Base-by-base conservation (phyloP, 345 rosid species). In the Anacardium occidentale region DNA sequence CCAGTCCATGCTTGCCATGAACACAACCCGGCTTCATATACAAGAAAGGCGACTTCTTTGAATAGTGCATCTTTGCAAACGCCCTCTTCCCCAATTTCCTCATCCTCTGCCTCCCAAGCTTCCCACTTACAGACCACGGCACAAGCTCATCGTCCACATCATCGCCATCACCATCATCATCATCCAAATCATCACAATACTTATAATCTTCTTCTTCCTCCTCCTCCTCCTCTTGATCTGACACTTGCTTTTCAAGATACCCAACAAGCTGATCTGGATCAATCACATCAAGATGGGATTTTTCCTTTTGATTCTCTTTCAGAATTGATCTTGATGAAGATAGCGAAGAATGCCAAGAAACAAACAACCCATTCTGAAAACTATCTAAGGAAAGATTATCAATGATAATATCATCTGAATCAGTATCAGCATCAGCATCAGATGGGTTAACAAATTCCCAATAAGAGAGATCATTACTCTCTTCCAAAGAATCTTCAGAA, bases 1-100 rank as follows among this genome's bases (percentile, higher is more conserved):
- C 89, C 61, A 83, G 56, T 14, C 86, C 85, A 69, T 87, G 85
- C 79, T 89, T 87, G 3, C 90, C 88, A 66, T 22, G 83, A 29
- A 86, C 76, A 68, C 87, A 84, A 10, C 89, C 93, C 21, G 83
- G 79, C 72, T 85, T 85, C 67, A 79, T 66, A 42, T 64, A 70
- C 7, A 52, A 34, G 42, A 53, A 72, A 13, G 83, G 84, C 14
- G 75, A 58, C 72, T 67, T 76, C 73, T 78, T 81, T 10, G 81
- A 71, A 40, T 20, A 59, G 40, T 50, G 53, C 83, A 78, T 83
- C 74, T 77, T 86, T 3, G 81, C 62, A 67, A 69, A 84, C 0
- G 57, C 74, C 71, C 85, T 82, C 71, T 82, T 86, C 69, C 90
- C 90, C 74, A 82, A 44, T 42, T 84, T 89, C 82, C 85, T 83